Conservation (phyloP, 73 alveolate species). For the Paramecium bursaria region DNA sequence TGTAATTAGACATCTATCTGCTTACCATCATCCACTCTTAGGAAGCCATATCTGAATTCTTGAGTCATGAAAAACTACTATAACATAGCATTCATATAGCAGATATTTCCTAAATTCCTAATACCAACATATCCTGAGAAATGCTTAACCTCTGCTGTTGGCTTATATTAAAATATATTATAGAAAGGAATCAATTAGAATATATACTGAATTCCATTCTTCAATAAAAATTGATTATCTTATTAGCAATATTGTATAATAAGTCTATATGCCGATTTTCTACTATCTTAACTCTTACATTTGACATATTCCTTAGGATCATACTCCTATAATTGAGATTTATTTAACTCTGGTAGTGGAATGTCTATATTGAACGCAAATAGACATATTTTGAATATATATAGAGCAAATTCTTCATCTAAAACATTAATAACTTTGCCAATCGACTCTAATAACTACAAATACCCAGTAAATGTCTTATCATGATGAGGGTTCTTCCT, state of each 20-base stretch:
- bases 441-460: conserved; percentile 61
- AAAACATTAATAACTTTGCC: conserved; percentile 8
- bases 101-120: conserved; percentile 89
- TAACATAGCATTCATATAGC: conserved; percentile 97
- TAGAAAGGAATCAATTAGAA: conserved; percentile 62
- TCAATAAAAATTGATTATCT: neutral
- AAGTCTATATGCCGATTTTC: conserved; percentile 69
- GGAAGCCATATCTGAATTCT: conserved; percentile 88
- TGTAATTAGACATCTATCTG: conserved; percentile 43
- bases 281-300: conserved; percentile 67
- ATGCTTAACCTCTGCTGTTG: conserved; percentile 77
- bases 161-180: conserved; percentile 78
- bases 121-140: conserved; percentile 83
- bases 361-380: conserved; percentile 31
- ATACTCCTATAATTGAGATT: neutral
- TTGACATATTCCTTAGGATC: conserved; percentile 52
- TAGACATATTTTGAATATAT: conserved; percentile 8
- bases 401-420: conserved; percentile 7
- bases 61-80: conserved; percentile 97
- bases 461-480: conserved; percentile 66
- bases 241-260: conserved; percentile 1
- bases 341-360: neutral
- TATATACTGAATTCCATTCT: neutral
- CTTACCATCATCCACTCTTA: conserved; percentile 87
- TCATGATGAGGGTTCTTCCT: conserved; percentile 44